Evolutionary conservation across 805 yeast genomes (phyloP), one percentile per base, ranked within the genome.

Genomic region (Kodamaea hsintzibuensis): DNA sequence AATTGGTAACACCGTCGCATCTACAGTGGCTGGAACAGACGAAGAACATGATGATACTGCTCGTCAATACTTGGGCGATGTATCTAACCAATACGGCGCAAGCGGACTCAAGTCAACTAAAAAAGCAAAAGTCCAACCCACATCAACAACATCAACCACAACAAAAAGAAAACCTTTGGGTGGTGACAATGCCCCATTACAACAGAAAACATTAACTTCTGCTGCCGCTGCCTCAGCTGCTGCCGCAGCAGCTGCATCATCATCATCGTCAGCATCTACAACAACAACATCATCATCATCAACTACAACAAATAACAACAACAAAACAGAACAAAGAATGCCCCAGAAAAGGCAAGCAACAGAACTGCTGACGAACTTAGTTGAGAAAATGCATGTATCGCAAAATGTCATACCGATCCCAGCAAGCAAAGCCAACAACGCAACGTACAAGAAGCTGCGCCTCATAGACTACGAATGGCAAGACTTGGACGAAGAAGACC

Each of bases 401-500:
- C 49, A 22, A 50, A 49, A 7, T 2, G 55, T 52, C 39, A 51
- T 47, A 33, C 53, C 51, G 49, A 45, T 48, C 25, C 18, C 49
- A 12, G 18, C 52, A 33, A 48, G 30, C 18, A 35, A 22, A 22
- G 44, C 44, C 25, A 35, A 50, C 25, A 47, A 25, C 42, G 50
- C 54, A 10, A 55, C 64, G 55, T 69, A 68, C 62, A 76, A 76
- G 56, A 76, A 76, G 55, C 60, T 76, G 19, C 69, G 69, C 57
- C 65, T 66, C 17, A 62, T 69, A 49, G 84, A 78, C 57, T 78
- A 79, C 61, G 76, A 71, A 51, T 83, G 91, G 90, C 91, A 87
- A 64, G 90, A 86, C 67, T 72, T 87, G 55, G 95, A 88, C 63
- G 82, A 78, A 30, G 88, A 83, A 57, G 92, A 88, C 65, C 65